Evolutionary conservation across 2,329 filamentous ascomycete species (phyloP), one percentile per base, ranked within the genome.

Genomic region (Fusarium paranaense): DNA sequence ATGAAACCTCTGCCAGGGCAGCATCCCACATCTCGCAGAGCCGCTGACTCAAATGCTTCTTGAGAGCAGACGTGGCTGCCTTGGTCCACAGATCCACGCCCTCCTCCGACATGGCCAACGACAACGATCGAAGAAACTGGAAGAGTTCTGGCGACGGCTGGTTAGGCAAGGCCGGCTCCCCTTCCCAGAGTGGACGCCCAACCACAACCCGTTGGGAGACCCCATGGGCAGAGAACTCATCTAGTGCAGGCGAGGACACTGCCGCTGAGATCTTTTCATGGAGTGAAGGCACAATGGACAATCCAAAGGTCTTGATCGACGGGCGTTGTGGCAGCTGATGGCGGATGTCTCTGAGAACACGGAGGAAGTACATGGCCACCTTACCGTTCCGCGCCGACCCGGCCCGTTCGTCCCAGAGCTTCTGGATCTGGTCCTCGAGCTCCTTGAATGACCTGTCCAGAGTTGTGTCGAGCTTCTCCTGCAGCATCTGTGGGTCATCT

Each of bases 61-160:
- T 97, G 72, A 97, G 78, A 1, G 85, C 84, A 1, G 77, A 76
- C 2, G 95, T 89, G 1, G 94, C 93, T 3, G 87, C 86, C 3
- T 90, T 87, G 62, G 92, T 95, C 95, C 95, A 98, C 4, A 98
- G 82, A 80, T 98, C 96, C 54, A 89, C 86, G 0, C 95, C 95
- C 4, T 89, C 85, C 14, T 87, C 85, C 5, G 88, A 88, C 94
- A 98, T 97, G 6, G 87, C 85, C 56, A 85, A 83, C 6, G 90
- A 89, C 32, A 97, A 79, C 52, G 86, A 86, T 27, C 90, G 90
- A 58, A 98, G 79, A 64, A 97, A 91, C 69, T 88, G 89, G 79
- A 97, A 97, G 0, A 91, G 86, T 22, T 88, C 87, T 0, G 94
- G 91, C 0, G 94, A 96, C 1, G 95, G 95, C 78, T 97, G 94